Evolutionary conservation across 164 flowering plant genomes (phyloP), one percentile per base, ranked within the genome.

Genomic region (Protea cynaroides): DNA sequence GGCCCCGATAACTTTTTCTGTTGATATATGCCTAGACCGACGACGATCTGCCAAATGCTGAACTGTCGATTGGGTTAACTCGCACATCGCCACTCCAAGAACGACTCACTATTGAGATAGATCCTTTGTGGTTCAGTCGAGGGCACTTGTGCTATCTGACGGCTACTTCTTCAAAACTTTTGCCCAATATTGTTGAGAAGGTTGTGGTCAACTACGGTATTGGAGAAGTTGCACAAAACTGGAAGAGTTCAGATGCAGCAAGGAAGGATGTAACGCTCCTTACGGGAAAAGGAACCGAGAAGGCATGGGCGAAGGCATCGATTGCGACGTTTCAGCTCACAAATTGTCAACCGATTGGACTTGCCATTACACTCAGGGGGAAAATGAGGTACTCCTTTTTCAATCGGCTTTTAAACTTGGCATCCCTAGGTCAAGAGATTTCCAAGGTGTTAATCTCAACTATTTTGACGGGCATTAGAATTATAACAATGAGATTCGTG

Each of bases 391-490:
- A 82, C 68, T 70, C 95, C 9, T 94, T 91, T 76, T 76, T 94
- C 65, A 97, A 94, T 54, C 85, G 96, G 21, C 86, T 93, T 2
- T 84, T 93, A 50, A 93, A 93, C 75, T 71, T 90, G 83, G 97
- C 86, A 61, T 93, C 77, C 97, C 98, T 51, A 80, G 97, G 69
- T 81, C 93, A 40, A 81, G 98, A 72, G 98, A 93, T 73, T 89
- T 94, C 72, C 96, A 88, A 67, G 99, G 97, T 63, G 80, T 88
- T n/a, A 87, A 81, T 70, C 78, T 95, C 1, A 88, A 83, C 73
- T 88, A 96, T 76, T 91, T 94, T 73, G 98, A 93, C 63, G 98
- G 97, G 5, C 79, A 84, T 47, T 96, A 95, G 17, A 92, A 92
- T 63, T 94, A 79, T 85, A 84, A 87, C 76, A 65, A 91, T 13